phyloP scores from a whole-genome alignment of 768 basidiomycete genomes.

The Trichaptum fuscoviolaceum region DNA sequence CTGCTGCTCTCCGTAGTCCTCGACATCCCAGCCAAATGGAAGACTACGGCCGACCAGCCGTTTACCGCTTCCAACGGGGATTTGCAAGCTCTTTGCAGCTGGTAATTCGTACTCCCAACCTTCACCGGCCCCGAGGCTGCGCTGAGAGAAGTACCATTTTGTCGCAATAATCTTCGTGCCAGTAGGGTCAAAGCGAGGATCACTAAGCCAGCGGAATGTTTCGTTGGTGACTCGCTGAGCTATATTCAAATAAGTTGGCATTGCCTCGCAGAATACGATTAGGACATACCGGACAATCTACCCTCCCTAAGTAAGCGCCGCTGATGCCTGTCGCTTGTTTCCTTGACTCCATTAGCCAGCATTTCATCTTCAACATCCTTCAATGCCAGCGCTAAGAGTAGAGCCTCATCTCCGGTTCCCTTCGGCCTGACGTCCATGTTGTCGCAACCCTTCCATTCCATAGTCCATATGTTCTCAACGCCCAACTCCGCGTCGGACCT shows the following conservation, averaged over 20 bases:
- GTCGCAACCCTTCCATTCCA: slow-evolving; percentile 60
- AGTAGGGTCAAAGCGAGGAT: slow-evolving; percentile 66
- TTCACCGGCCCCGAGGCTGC: slow-evolving; percentile 68
- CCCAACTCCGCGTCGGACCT: slow-evolving; percentile 70
- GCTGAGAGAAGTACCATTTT: slow-evolving; percentile 66
- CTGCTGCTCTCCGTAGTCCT: slow-evolving; percentile 62
- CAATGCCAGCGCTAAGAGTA: slow-evolving; percentile 30
- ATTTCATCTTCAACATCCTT: slow-evolving; percentile 41
- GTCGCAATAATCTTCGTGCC: slow-evolving; percentile 62
- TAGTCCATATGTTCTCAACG: slow-evolving; percentile 71
- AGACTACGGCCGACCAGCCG: slow-evolving; percentile 52
- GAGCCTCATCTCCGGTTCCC: slow-evolving; percentile 15
- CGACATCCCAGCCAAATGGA: slow-evolving; percentile 55
- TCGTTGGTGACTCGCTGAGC: slow-evolving; percentile 61
- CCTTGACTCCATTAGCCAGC: slow-evolving; percentile 44
- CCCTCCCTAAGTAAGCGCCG: slow-evolving; percentile 56
- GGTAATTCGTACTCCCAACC: slow-evolving; percentile 65
- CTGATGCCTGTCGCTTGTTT: slow-evolving; percentile 41
- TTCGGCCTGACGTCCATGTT: slow-evolving; percentile 47
- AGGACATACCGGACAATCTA: slow-evolving; percentile 37
- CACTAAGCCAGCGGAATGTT: slow-evolving; percentile 66
- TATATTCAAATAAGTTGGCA: slow-evolving; percentile 12
- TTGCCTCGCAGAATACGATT: slow-evolving; percentile 7
- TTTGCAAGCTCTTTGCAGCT: slow-evolving; percentile 27
- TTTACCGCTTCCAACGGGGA: slow-evolving; percentile 38